Conservation (phyloP, 208 protist species). For the Herpetomonas muscarum region DNA sequence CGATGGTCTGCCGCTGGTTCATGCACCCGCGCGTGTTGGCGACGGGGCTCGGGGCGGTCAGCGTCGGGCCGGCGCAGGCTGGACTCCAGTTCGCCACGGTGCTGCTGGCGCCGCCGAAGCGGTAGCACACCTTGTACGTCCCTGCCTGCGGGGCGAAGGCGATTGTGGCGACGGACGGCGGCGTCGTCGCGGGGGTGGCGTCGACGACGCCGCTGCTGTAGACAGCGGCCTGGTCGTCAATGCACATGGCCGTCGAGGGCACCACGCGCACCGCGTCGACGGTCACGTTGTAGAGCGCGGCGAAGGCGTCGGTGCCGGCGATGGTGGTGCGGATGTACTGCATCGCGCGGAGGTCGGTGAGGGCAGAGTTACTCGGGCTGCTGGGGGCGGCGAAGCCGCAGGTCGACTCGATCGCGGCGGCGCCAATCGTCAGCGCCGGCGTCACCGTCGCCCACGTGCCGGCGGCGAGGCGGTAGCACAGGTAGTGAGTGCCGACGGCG, state of each 20-base stretch:
- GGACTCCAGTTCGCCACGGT: conserved; percentile 76
- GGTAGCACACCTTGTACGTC: conserved; percentile 85
- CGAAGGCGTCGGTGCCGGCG: conserved; percentile 19
- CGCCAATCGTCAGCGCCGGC: conserved; percentile 36
- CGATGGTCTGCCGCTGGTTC: conserved; percentile 59
- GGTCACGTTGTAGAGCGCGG: conserved; percentile 11
- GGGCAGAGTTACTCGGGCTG: conserved; percentile 33
- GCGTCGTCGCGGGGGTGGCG: conserved; percentile 5
- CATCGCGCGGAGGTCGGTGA: conserved; percentile 50
- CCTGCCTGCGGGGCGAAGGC: conserved; percentile 50
- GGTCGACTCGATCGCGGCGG: conserved; percentile 23
- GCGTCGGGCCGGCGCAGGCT: conserved; percentile 38
- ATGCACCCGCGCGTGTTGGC: conserved; percentile 52
- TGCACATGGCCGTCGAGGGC: conserved; percentile 53
- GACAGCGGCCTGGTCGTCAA: conserved; percentile 41
- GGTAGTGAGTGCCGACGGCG: conserved; percentile 34
- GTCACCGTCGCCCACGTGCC: conserved; percentile 82
- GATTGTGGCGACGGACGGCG: conserved; percentile 22
- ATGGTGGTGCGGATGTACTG: conserved; percentile 72
- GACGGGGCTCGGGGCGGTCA: conserved; percentile 40
- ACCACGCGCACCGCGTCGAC: conserved; percentile 61
- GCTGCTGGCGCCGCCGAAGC: conserved; percentile 35
- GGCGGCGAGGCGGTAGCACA: conserved; percentile 69
- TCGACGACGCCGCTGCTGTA: conserved; percentile 26
- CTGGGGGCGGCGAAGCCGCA: conserved; percentile 23